Evolutionary conservation across 805 yeast species (phyloP).

Genomic region (Yamadazyma phyllophila): DNA sequence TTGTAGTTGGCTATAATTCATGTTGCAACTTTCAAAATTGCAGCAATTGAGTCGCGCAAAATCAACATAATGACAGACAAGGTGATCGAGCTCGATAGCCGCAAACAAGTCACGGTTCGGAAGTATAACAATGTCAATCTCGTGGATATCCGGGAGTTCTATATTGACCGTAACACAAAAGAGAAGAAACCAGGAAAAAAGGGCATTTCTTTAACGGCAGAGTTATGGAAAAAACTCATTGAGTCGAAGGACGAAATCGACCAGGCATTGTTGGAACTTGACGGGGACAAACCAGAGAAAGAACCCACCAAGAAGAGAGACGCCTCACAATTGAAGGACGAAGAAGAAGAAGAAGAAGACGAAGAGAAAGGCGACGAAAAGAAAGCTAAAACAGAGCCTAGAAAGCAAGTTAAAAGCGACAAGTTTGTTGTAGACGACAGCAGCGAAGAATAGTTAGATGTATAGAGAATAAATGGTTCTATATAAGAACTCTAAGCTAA

Average conservation of each 20-base stretch:
- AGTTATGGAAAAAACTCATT: slow-evolving; percentile 50
- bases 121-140: slow-evolving; percentile 63
- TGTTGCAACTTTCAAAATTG: neutral
- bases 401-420: neutral
- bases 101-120: slow-evolving; percentile 70
- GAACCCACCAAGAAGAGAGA: neutral
- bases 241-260: slow-evolving; percentile 47
- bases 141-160: slow-evolving; percentile 84
- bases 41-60: neutral
- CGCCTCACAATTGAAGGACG: neutral
- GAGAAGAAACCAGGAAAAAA: slow-evolving; percentile 80
- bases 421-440: slow-evolving; percentile 3
- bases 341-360: slow-evolving; percentile 17
- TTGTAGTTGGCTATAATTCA: too few species aligned
- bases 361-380: slow-evolving; percentile 13
- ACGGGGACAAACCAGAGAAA: slow-evolving; percentile 12
- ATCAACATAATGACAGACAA: slow-evolving; percentile 1
- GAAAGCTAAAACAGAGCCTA: neutral
- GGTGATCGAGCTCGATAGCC: slow-evolving; percentile 25
- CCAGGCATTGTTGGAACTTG: slow-evolving; percentile 45
- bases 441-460: slow-evolving; percentile 1
- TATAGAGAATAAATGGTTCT: too few species aligned
- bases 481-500: too few species aligned
- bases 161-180: slow-evolving; percentile 51
- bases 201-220: slow-evolving; percentile 61